Evolutionary conservation across 2,329 filamentous ascomycete species (phyloP), one percentile per base, ranked within the genome.

Genomic region (Xylaria sp.): DNA sequence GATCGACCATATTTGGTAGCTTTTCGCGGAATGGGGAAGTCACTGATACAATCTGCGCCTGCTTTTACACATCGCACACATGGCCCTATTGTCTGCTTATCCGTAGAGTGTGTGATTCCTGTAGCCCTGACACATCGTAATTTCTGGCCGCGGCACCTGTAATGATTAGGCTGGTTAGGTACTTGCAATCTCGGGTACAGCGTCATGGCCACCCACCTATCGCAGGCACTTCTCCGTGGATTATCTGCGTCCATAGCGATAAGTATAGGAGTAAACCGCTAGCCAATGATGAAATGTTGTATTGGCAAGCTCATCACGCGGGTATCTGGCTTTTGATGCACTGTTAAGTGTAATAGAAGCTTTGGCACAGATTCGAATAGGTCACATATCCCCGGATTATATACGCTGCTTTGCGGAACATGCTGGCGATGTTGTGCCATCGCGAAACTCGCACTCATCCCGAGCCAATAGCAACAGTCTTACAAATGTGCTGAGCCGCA

Each of bases 141-240:
- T 53, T 42, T 42, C 50, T 53, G 35, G 21, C 35, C 50, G 31
- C 50, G 50, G 31, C 35, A 53, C 35, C 35, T 53, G n/a, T 42
- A 19, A 17, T 31, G 42, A 15, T 15, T 23, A n/a, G 11, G 15
- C 42, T 53, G 19, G 37, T 19, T 42, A 6, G 23, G 19, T 17
- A 19, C 31, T 9, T 2, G 21, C 21, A 23, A 14, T 19, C 11
- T 52, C 15, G 21, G 23, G 6, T 23, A 42, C 31, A 42, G n/a
- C 21, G 14, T 19, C 8, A 42, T 4, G 17, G 28, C 15, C 14
- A 23, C 37, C 17, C 42, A 53, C 50, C 37, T 53, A 31, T 42
- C 50, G 8, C 50, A 42, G 14, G 50, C 50, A 17, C 35, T 53
- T 31, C 37, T 40, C 23, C 37, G 28, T 6, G 35, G 42, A 14